Conservation (phyloP, 495 filamentous ascomycete genomes). For the Aspergillus coremiiformis region DNA sequence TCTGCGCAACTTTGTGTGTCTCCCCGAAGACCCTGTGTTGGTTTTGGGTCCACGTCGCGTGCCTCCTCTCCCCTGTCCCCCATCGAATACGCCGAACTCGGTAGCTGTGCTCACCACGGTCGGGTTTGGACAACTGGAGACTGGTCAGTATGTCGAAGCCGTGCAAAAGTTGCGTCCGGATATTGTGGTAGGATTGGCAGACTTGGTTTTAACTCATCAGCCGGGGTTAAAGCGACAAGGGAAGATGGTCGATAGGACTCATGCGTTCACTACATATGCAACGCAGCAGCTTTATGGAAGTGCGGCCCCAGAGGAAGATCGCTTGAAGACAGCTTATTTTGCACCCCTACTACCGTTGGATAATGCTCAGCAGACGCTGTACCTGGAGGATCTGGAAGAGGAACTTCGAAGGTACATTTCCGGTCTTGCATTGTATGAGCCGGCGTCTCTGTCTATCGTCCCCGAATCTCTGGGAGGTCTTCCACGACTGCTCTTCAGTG, state of each 20-base stretch:
- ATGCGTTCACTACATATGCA: conserved; percentile 54
- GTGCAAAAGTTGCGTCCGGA: conserved; percentile 63
- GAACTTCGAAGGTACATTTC: conserved; percentile 50
- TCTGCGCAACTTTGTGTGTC: conserved; percentile 65
- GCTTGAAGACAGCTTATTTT: conserved; percentile 49
- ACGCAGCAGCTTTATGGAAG: conserved; percentile 46
- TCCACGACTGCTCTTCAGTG: conserved; percentile 65
- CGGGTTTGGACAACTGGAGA: conserved; percentile 65
- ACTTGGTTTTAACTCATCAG: conserved; percentile 53
- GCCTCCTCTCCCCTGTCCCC: conserved; percentile 64
- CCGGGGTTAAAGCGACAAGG: conserved; percentile 62
- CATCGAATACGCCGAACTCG: conserved; percentile 62
- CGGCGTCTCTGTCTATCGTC: conserved; percentile 59
- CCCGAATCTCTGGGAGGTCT: conserved; percentile 48
- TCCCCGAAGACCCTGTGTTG: conserved; percentile 48
- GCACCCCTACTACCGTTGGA: conserved; percentile 74
- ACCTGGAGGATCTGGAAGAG: conserved; percentile 56
- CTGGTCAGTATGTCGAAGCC: conserved; percentile 58
- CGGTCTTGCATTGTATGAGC: conserved; percentile 77
- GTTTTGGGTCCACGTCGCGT: conserved; percentile 74
- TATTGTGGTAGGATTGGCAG: conserved; percentile 69
- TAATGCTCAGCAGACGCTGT: conserved; percentile 66
- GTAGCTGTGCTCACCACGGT: conserved; percentile 75
- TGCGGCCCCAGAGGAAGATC: conserved; percentile 26
- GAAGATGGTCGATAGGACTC: conserved; percentile 82